Evolutionary conservation across 306 rosid genomes (phyloP), one percentile per base, ranked within the genome.

Genomic region (Prinsepia uniflora): DNA sequence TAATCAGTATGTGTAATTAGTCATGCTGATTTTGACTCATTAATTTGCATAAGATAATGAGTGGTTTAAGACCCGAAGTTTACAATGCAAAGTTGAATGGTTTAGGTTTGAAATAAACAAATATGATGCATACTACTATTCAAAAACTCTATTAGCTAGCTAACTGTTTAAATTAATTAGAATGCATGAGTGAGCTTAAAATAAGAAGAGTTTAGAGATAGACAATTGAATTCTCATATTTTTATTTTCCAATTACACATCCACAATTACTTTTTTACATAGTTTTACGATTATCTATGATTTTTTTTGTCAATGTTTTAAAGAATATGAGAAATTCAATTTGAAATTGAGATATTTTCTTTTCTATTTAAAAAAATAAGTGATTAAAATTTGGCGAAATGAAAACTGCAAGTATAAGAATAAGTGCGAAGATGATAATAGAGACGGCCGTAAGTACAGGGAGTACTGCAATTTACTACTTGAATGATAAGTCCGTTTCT

Each of bases 71-170:
- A 70, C 1, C 20, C 42, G 41, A 6, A 56, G 5, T 17, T 54
- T 56, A 78, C 36, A 63, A 71, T 76, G 76, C 63, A 71, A 79
- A 53, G 63, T 63, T 78, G 61, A 64, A 77, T 82, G 70, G 64
- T 71, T 78, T 75, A 52, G 80, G 78, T 70, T 57, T 52, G 53
- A 53, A 65, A 44, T 53, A 67, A 73, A 69, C 75, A 72, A 40
- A n/a, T n/a, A 34, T 19, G 65, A 77, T 64, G 73, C 41, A 24
- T 24, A 72, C 65, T 79, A 6, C 63, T 45, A 22, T 53, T 55
- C 40, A 58, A 40, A n/a, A 59, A 14, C 14, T 59, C 10, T 24
- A 24, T 24, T 24, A 24, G 2, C 2, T 24, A 24, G 2, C 22
- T 15, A 56, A 5, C 22, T 56, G 36, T 56, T 55, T 56, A 0